These are phyloP conservation scores for Incumbomyces delicatus DNA, from an alignment of 2,329 filamentous ascomycete species.

Conservation along the genomic window DNA sequence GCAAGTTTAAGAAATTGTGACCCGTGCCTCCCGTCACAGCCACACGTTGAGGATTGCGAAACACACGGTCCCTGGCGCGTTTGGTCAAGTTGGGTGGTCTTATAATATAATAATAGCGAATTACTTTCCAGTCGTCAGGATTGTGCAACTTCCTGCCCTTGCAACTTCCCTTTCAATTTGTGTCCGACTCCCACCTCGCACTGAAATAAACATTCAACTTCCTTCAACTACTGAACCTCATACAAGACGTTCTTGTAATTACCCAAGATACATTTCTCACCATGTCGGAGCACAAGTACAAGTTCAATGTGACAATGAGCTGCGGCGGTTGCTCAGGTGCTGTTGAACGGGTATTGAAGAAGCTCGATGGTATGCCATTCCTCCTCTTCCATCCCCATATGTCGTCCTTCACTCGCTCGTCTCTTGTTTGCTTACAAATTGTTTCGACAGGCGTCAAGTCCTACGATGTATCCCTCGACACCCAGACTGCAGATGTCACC, in stretches of 20 bases:
- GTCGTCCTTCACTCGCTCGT: constrained; percentile 11
- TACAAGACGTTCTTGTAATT: no score
- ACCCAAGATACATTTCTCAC: constrained; percentile 18
- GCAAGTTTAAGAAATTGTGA: neutral
- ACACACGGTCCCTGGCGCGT: no score
- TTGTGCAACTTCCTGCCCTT: no score
- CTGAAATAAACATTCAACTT: no score
- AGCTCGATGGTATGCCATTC: constrained; percentile 62
- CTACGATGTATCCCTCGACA: constrained; percentile 79
- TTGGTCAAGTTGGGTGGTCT: no score
- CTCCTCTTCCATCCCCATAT: constrained; percentile 5
- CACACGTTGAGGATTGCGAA: no score
- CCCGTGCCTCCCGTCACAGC: neutral
- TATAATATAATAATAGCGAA: no score
- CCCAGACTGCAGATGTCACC: constrained; percentile 69
- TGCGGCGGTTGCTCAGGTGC: constrained; percentile 95
- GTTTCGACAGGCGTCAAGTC: constrained; percentile 63
- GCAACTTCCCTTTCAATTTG: no score
- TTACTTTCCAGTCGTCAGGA: no score
- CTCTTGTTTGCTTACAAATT: neutral
- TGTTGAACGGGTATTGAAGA: constrained; percentile 82
- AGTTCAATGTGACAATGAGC: constrained; percentile 89
- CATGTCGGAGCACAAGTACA: constrained; percentile 82
- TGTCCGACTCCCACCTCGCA: no score
- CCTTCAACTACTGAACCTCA: no score